Percentiles rank a stretch among this genome's conserved stretches.
phyloP scores from a whole-genome alignment of 176 grass and related monocot genomes.

The Hyparrhenia diplandra region DNA sequence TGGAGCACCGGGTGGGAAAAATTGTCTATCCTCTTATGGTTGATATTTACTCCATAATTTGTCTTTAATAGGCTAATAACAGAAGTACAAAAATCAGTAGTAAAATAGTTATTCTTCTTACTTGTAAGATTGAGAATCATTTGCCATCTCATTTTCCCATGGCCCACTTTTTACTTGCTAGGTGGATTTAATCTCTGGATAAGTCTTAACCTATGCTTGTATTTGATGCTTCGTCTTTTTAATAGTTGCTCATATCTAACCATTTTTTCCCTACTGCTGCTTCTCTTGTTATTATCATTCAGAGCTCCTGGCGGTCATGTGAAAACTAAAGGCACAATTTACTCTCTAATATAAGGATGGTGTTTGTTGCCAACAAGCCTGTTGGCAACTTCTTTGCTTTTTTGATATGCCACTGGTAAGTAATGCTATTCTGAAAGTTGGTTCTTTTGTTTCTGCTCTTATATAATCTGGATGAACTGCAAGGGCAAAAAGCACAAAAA shows the following conservation, averaged over 20 bases:
- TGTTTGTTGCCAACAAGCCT: conserved; percentile 83
- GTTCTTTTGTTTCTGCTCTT: neutral
- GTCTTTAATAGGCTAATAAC: neutral
- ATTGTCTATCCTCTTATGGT: neutral
- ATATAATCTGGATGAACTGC: neutral
- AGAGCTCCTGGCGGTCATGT: conserved; percentile 71
- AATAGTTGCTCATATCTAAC: neutral
- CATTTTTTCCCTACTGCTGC: neutral
- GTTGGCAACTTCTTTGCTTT: conserved; percentile 87
- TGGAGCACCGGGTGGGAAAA: neutral
- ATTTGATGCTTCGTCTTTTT: neutral
- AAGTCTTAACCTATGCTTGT: neutral
- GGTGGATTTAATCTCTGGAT: neutral
- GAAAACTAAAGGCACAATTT: conserved; percentile 86
- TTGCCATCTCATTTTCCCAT: neutral
- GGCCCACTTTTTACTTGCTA: neutral
- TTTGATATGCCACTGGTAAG: conserved; percentile 92
- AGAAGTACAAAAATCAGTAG: neutral
- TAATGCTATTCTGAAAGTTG: neutral
- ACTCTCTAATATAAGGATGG: conserved; percentile 95
- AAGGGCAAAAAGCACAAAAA: too few species aligned
- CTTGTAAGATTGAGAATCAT: neutral
- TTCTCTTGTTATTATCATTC: conserved; percentile 33
- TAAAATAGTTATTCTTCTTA: neutral
- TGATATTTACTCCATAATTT: neutral